A percentile compares a stretch with the other conserved stretches of the same genome.
These are phyloP conservation scores for Russula earlei DNA, from an alignment of 768 basidiomycete species.

Conservation along the genomic window DNA sequence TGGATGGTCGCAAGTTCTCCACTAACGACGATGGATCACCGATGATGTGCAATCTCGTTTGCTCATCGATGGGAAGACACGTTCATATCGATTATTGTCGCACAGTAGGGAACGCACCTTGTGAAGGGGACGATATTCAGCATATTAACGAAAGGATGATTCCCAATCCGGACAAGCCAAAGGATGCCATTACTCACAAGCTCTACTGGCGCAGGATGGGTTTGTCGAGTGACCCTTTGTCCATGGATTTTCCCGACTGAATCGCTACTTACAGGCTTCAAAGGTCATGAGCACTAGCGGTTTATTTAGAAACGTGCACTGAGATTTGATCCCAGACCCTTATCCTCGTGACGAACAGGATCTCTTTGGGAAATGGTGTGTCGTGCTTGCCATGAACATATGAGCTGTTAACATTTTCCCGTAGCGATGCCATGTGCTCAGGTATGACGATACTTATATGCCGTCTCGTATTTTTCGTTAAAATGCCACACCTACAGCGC, in stretches of 20 bases:
- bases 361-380: constrained; percentile 46
- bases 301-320: not conserved
- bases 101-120: constrained; percentile 28
- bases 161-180: constrained; percentile 38
- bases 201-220: constrained; percentile 51
- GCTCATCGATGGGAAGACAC: constrained; percentile 48
- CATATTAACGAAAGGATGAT: constrained; percentile 36
- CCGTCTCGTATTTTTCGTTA: not conserved
- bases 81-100: constrained; percentile 50
- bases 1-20: constrained; percentile 47
- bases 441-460: constrained; percentile 27
- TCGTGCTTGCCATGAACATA: not conserved
- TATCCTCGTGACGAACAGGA: constrained; percentile 47
- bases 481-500: constrained; percentile 27
- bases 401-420: not conserved
- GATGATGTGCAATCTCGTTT: constrained; percentile 53
- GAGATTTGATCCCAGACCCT: constrained; percentile 33
- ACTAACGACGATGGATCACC: constrained; percentile 48
- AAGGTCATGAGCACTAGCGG: constrained; percentile 28
- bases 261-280: constrained; percentile 35
- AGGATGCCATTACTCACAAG: constrained; percentile 46
- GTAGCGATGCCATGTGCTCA: constrained; percentile 42
- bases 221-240: constrained; percentile 22
- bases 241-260: not conserved
- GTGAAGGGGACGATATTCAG: constrained; percentile 36